Evolutionary conservation across 73 alveolate species (phyloP).

Genomic region (Uronychia setigera): DNA sequence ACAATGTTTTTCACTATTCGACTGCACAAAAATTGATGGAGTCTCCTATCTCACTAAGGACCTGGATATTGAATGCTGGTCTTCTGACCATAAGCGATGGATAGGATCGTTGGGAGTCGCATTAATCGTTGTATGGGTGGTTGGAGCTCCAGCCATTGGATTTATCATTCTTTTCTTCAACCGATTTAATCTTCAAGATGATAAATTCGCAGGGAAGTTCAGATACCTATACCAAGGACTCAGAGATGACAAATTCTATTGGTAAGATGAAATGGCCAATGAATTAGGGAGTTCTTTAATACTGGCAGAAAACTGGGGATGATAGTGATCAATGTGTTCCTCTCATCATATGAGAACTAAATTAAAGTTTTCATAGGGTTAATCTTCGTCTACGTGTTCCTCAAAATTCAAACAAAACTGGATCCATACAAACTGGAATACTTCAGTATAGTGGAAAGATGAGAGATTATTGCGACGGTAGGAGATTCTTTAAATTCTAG

Average conservation of each 20-base stretch:
- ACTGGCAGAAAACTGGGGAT: background rate
- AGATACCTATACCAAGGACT: conserved; percentile 44
- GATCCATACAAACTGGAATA: conserved; percentile 22
- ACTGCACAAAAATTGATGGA: conserved; percentile 49
- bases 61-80: conserved; percentile 34
- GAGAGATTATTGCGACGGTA: background rate
- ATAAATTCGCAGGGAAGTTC: conserved; percentile 1
- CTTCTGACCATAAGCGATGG: conserved; percentile 28
- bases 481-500: background rate
- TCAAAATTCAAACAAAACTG: conserved; percentile 12
- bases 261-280: conserved; percentile 60
- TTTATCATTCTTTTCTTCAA: conserved; percentile 13
- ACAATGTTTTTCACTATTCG: conserved; percentile 32
- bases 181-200: conserved; percentile 14
- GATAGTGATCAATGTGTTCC: conserved; percentile 30
- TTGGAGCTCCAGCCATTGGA: conserved; percentile 37
- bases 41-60: conserved; percentile 34
- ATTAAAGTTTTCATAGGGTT: conserved; percentile 29
- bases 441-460: background rate
- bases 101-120: conserved; percentile 24
- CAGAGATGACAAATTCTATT: conserved; percentile 31
- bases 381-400: conserved; percentile 24
- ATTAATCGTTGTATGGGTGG: conserved; percentile 47
- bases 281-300: conserved; percentile 11
- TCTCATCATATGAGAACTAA: conserved; percentile 24